Percentiles rank a stretch among this genome's conserved stretches.
Conservation (phyloP, 208 protist genomes). For the Acanthamoeba castellanii region DNA sequence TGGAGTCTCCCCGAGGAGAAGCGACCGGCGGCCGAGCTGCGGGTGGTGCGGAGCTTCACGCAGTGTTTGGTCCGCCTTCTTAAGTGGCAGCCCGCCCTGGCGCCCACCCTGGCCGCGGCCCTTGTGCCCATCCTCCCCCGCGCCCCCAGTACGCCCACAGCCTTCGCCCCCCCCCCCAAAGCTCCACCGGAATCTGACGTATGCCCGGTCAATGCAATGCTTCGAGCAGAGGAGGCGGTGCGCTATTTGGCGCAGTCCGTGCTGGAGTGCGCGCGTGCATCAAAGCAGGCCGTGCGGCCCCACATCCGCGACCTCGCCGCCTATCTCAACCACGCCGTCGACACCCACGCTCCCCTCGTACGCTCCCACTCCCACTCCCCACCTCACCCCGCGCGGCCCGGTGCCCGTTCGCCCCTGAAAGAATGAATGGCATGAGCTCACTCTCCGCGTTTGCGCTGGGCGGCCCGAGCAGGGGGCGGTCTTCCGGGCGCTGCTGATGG, state of each 20-base stretch:
- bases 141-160: background rate
- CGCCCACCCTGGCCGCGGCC: background rate
- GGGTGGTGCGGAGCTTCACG: constrained; percentile 5
- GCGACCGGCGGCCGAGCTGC: background rate
- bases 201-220: background rate
- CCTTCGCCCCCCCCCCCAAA: background rate
- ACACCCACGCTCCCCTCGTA: background rate
- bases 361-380: background rate
- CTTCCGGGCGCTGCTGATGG: background rate
- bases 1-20: background rate
- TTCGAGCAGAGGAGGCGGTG: background rate
- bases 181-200: background rate
- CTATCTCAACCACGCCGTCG: background rate
- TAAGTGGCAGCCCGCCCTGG: constrained; percentile 16
- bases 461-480: background rate
- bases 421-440: background rate
- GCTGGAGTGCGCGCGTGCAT: background rate
- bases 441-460: background rate
- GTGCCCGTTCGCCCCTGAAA: background rate
- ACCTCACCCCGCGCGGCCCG: background rate
- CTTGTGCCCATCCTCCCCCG: constrained; percentile 1
- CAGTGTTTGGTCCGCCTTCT: background rate
- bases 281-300: background rate
- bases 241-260: background rate
- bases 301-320: background rate